Conservation (phyloP, 2,329 filamentous ascomycete species). For the Trichophyton verrucosum region DNA sequence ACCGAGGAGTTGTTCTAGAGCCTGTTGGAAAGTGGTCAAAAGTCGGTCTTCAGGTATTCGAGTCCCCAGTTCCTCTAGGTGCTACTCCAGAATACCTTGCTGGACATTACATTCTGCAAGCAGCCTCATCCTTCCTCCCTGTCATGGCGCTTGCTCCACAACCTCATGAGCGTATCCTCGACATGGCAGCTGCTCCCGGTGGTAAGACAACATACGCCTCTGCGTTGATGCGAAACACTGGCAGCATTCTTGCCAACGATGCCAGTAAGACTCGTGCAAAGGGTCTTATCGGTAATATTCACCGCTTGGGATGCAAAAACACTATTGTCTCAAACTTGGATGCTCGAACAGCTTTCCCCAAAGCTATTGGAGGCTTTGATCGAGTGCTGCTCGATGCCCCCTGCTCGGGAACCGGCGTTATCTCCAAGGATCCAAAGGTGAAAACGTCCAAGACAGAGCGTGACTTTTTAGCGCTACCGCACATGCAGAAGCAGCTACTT, state of each 20-base stretch:
- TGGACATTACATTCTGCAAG: constrained; percentile 95
- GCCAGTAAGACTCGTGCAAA: constrained; percentile 85
- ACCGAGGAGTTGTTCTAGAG: constrained; percentile 89
- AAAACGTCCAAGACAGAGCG: constrained; percentile 97
- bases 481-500: constrained; percentile 88
- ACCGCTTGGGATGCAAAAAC: constrained; percentile 86
- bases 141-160: constrained; percentile 96
- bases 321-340: constrained; percentile 93
- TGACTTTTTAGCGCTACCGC: constrained; percentile 86
- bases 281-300: constrained; percentile 95
- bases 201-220: constrained; percentile 94
- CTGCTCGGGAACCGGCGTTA: constrained; percentile 93
- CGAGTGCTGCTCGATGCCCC: constrained; percentile 87
- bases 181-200: constrained; percentile 90
- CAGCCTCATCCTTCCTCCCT: constrained; percentile 88
- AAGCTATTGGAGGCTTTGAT: constrained; percentile 90
- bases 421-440: constrained; percentile 88
- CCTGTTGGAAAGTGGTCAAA: constrained; percentile 98
- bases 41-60: constrained; percentile 92
- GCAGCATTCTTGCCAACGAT: constrained; percentile 92
- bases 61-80: constrained; percentile 74
- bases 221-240: constrained; percentile 96
- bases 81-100: constrained; percentile 95
- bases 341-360: constrained; percentile 74
- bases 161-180: constrained; percentile 79